A percentile compares a stretch with the other conserved stretches of the same genome.
Evolutionary conservation across 179 eudicot genomes (phyloP).

Genomic region (Silene coronaria): DNA sequence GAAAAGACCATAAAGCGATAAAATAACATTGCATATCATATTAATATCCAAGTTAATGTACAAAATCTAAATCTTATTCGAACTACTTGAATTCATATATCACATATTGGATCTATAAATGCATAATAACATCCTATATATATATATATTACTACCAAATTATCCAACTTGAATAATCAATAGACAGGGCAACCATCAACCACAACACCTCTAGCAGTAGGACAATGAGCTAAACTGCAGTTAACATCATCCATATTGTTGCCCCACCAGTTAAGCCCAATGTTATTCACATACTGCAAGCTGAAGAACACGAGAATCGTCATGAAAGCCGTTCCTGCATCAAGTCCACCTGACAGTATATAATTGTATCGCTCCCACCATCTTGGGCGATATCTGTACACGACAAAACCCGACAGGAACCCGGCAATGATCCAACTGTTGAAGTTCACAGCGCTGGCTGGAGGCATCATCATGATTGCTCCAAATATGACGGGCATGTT

Average conservation of each 20-base stretch:
- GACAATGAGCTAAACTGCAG: conserved; percentile 71
- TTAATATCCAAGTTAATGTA: too few species aligned
- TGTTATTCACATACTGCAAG: conserved; percentile 35
- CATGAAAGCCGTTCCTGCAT: conserved; percentile 71
- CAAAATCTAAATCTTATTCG: neutral
- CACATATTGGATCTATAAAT: neutral
- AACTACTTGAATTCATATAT: neutral
- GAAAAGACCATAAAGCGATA: too few species aligned
- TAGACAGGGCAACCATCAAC: conserved; percentile 60
- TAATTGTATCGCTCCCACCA: conserved; percentile 69
- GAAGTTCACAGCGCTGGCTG: conserved; percentile 73
- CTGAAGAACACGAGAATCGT: conserved; percentile 43
- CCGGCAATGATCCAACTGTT: conserved; percentile 66
- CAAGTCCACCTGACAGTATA: conserved; percentile 68
- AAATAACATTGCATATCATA: too few species aligned
- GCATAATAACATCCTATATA: neutral
- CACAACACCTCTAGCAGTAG: conserved; percentile 64
- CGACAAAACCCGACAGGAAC: conserved; percentile 58
- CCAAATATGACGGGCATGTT: conserved; percentile 64
- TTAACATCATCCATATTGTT: conserved; percentile 41
- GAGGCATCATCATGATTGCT: conserved; percentile 62
- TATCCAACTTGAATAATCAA: neutral
- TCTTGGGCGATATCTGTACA: conserved; percentile 43
- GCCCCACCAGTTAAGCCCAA: conserved; percentile 57
- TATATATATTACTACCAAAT: neutral